Evolutionary conservation across 768 basidiomycete genomes (phyloP).

Genomic region (Macrocybe gigantea): DNA sequence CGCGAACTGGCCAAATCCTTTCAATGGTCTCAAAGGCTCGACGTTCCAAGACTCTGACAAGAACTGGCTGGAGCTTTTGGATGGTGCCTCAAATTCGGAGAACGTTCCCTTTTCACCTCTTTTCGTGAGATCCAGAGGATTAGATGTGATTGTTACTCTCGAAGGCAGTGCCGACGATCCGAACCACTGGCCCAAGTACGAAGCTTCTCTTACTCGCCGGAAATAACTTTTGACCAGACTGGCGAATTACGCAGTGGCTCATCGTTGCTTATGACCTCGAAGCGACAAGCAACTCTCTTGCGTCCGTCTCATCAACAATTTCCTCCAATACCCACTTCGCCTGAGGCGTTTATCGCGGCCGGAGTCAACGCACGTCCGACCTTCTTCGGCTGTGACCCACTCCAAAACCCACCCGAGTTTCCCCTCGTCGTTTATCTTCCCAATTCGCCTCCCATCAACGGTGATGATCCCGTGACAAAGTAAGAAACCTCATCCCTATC

Average conservation of each 20-base stretch:
- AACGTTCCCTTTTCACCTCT: conserved; percentile 69
- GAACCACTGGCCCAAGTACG: conserved; percentile 68
- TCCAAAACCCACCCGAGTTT: conserved; percentile 41
- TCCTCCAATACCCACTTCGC: conserved; percentile 54
- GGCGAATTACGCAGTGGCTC: conserved; percentile 39
- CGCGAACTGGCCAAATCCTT: conserved; percentile 69
- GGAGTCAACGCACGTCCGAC: conserved; percentile 66
- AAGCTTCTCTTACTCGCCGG: conserved; percentile 5
- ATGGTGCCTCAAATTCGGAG: conserved; percentile 65
- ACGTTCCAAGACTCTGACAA: conserved; percentile 51
- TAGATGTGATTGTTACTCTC: conserved; percentile 75
- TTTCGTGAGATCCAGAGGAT: conserved; percentile 57
- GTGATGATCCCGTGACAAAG: conserved; percentile 62
- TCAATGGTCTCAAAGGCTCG: conserved; percentile 36
- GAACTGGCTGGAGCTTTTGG: conserved; percentile 57
- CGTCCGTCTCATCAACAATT: conserved; percentile 51
- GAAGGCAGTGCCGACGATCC: conserved; percentile 58
- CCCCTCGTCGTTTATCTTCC: conserved; percentile 75
- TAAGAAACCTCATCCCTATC: conserved; percentile 17
- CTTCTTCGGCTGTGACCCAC: conserved; percentile 75
- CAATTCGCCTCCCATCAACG: conserved; percentile 65
- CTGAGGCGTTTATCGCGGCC: conserved; percentile 45
- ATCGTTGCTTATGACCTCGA: conserved; percentile 35
- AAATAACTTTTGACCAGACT: not conserved
- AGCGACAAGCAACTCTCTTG: conserved; percentile 38